A percentile compares a stretch with the other conserved stretches of the same genome.
These are phyloP conservation scores for Astrephomene gubernaculifera DNA, from an alignment of 139 green algal genomes.

Conservation along the genomic window DNA sequence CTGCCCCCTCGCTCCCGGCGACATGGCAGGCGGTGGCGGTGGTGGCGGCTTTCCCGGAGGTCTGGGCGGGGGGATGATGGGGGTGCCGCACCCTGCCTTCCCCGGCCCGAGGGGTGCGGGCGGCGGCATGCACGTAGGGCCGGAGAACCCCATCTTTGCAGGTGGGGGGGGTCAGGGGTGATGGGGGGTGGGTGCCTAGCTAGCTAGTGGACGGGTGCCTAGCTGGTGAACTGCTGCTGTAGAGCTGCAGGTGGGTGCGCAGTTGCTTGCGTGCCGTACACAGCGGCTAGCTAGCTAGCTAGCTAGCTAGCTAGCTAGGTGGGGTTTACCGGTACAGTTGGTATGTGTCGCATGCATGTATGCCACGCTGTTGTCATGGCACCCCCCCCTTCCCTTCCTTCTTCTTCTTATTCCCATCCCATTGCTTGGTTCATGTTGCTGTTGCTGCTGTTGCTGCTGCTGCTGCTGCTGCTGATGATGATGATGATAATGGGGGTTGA, in stretches of 20 bases:
- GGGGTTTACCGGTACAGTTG: too few species aligned
- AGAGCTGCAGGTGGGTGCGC: not conserved
- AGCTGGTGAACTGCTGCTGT: not conserved
- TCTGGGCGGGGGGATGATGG: not conserved
- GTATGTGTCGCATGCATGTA: too few species aligned
- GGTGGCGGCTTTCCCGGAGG: not conserved
- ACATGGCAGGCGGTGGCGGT: too few species aligned
- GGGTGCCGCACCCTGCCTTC: too few species aligned
- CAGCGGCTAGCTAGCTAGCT: too few species aligned
- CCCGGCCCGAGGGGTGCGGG: not conserved
- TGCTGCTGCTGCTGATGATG: not conserved
- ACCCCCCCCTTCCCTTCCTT: not conserved
- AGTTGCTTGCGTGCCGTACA: not conserved
- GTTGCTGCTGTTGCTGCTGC: not conserved
- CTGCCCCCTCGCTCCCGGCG: too few species aligned
- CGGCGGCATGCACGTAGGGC: constrained; percentile 49
- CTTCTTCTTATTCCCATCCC: not conserved
- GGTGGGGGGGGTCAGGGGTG: not conserved
- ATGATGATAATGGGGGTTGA: not conserved
- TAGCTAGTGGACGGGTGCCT: not conserved
- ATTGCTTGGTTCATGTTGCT: not conserved
- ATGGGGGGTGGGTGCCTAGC: not conserved
- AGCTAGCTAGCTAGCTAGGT: too few species aligned
- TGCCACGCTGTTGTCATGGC: too few species aligned
- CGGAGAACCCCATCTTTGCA: constrained; percentile 41